Evolutionary conservation across 2,329 filamentous ascomycete species (phyloP).

Genomic region (Xylaria sp.): DNA sequence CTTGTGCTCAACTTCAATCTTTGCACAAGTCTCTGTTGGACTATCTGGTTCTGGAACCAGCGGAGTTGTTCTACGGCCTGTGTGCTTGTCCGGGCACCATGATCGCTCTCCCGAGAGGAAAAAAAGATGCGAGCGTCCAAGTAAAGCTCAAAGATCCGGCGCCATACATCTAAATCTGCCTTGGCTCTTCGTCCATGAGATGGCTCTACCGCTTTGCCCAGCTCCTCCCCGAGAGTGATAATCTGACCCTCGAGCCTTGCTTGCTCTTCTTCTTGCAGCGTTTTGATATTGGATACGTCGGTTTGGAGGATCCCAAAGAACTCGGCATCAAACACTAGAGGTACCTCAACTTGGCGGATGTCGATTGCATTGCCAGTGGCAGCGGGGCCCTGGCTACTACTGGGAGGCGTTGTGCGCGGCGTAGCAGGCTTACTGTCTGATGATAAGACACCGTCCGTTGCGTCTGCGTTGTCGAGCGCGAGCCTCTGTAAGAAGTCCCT

Average conservation of each 20-base stretch:
- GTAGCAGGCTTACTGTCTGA: neutral
- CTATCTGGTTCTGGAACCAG: slow-evolving; percentile 77
- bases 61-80: slow-evolving; percentile 75
- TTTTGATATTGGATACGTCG: slow-evolving; percentile 76
- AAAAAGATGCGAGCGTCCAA: slow-evolving; percentile 85
- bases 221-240: slow-evolving; percentile 69
- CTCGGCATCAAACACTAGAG: slow-evolving; percentile 78
- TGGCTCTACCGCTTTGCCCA: slow-evolving; percentile 73
- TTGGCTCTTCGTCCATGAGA: slow-evolving; percentile 68
- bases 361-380: slow-evolving; percentile 20
- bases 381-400: neutral
- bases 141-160: slow-evolving; percentile 84
- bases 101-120: slow-evolving; percentile 77
- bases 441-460: neutral
- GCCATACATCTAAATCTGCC: slow-evolving; percentile 78
- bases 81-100: slow-evolving; percentile 72
- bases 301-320: slow-evolving; percentile 82
- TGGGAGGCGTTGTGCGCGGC: neutral
- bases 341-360: slow-evolving; percentile 71
- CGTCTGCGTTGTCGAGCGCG: slow-evolving; percentile 53
- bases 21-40: slow-evolving; percentile 66
- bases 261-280: slow-evolving; percentile 74
- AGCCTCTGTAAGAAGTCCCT: slow-evolving; percentile 71
- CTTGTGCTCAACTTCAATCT: slow-evolving; percentile 76
- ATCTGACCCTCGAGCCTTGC: slow-evolving; percentile 72